Evolutionary conservation across 192 early-diverging fungal species (phyloP), one percentile per base, ranked within the genome.

Genomic region (Mortierella antarctica): DNA sequence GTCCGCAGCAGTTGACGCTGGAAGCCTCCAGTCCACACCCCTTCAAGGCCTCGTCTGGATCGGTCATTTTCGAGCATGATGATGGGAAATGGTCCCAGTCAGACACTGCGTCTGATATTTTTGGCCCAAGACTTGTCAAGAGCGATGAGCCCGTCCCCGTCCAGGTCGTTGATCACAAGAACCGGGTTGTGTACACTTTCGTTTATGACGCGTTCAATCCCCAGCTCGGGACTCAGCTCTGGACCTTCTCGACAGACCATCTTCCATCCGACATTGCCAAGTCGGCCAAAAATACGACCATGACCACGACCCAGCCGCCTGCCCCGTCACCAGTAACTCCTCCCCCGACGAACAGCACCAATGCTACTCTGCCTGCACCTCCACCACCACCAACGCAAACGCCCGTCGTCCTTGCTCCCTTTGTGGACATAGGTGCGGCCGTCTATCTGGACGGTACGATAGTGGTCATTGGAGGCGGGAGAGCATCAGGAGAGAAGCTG

Each of bases 381-480:
- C 49, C 57, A 47, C 39, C 62, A 1, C 23, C 57, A 39, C 39
- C 44, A 0, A 3, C 20, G 7, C 31, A 31, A 31, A 5, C 39
- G 12, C 20, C 41, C 1, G 12, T 18, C 17, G 60, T 59, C 1
- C 47, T 79, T 17, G 76, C 76, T 0, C 76, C 76, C 3, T 79
- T 54, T 45, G 51, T 79, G 7, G 76, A 79, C 56, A 20, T 44
- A 4, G 76, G 76, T 4, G 18, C 49, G 7, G 69, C 76, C 17
- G 64, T 79, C 39, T 79, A 62, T 67, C 12, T 59, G 4, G 18
- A 50, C 11, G 76, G 76, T 11, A 79, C 54, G 3, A 79, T 79
- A 54, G 51, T 79, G 11, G 69, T 79, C n/a, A 11, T 79, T 48
- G 76, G 63, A 44, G 76, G 76, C 21, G 76, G 76, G 45, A 74